phyloP scores from a whole-genome alignment of 129 eudicot species.

The Lonicera japonica region DNA sequence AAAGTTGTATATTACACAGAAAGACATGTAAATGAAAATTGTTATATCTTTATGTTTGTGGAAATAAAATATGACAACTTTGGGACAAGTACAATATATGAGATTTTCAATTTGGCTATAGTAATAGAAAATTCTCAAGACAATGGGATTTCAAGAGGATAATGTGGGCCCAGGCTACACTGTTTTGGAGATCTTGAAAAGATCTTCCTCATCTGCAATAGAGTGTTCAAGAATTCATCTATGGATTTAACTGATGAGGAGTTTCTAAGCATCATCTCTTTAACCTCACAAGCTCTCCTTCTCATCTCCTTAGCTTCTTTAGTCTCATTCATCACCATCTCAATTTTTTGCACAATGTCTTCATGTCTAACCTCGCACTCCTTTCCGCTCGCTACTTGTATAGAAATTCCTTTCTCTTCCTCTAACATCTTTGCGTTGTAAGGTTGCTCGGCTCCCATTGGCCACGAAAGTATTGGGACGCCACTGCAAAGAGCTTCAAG shows the following conservation, averaged over 20 bases:
- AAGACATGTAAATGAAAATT: too few species aligned
- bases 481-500: conserved; percentile 44
- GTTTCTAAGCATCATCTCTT: conserved; percentile 14
- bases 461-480: conserved; percentile 53
- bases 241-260: conserved; percentile 30
- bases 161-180: too few species aligned
- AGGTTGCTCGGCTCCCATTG: conserved; percentile 45
- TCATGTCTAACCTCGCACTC: conserved; percentile 28
- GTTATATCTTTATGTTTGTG: too few species aligned
- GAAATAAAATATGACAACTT: too few species aligned
- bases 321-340: conserved; percentile 30
- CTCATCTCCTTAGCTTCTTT: conserved; percentile 22
- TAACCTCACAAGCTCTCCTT: conserved; percentile 21
- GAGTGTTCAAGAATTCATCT: conserved; percentile 31
- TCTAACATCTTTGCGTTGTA: conserved; percentile 44
- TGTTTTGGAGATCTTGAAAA: background rate
- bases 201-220: conserved; percentile 8
- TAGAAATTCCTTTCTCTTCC: conserved; percentile 37
- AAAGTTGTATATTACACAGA: too few species aligned
- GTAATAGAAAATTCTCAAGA: too few species aligned
- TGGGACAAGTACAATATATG: too few species aligned
- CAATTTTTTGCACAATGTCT: conserved; percentile 29
- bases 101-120: too few species aligned
- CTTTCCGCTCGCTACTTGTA: conserved; percentile 37
- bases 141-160: too few species aligned